Conservation (phyloP, 2,329 filamentous ascomycete species). For the Penicillium sp. region DNA sequence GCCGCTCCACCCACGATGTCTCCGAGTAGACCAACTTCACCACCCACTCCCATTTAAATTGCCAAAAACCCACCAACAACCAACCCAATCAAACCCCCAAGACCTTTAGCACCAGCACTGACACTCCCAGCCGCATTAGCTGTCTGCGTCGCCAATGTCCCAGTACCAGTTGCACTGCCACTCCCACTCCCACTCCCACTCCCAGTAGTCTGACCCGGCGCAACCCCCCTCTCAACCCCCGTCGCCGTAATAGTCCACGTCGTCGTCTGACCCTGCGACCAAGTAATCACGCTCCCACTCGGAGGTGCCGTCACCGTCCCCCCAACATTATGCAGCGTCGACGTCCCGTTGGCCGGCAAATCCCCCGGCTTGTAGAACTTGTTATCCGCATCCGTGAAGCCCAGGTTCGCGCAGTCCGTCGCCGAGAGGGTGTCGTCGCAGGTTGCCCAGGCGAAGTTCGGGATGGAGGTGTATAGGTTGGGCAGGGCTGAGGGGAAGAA, state of each 20-base stretch:
- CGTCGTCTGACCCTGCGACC: conserved; percentile 34
- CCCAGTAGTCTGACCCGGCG: conserved; percentile 5
- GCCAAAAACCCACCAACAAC: conserved; percentile 12
- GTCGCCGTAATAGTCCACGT: conserved; percentile 42
- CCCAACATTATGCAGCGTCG: conserved; percentile 31
- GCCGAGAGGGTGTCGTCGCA: conserved; percentile 21
- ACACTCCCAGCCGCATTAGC: conserved; percentile 6
- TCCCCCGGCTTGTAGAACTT: conserved; percentile 27
- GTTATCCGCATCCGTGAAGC: conserved; percentile 18
- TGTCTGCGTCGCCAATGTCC: conserved; percentile 12
- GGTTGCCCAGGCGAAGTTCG: conserved; percentile 22
- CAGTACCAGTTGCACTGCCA: conserved; percentile 19
- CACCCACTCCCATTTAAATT: background rate
- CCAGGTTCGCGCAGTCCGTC: conserved; percentile 21
- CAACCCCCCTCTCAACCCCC: conserved; percentile 24
- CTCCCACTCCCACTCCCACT: background rate
- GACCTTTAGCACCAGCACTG: conserved; percentile 5
- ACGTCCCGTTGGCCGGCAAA: conserved; percentile 31
- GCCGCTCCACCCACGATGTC: no score
- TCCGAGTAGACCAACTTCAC: no score
- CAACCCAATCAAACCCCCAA: conserved; percentile 8
- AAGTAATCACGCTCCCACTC: conserved; percentile 37
- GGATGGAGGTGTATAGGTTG: conserved; percentile 20
- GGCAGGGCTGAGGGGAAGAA: conserved; percentile 24
- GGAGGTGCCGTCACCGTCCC: conserved; percentile 38